Base-by-base conservation (phyloP, 331 rosid genomes). In the Telfairia occidentalis region DNA sequence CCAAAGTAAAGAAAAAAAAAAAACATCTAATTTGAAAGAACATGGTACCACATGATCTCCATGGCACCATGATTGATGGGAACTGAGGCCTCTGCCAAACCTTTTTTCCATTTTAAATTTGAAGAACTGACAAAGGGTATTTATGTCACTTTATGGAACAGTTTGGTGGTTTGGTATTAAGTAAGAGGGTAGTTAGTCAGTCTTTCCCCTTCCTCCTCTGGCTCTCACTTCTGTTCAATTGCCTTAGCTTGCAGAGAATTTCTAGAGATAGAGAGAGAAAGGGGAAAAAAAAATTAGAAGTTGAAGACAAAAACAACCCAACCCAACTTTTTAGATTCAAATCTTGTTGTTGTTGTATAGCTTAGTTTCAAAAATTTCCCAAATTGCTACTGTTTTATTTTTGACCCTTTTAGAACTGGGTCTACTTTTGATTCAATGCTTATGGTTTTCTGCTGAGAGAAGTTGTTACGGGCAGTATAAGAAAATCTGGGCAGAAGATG, bases 401-500 rank as follows among this genome's bases (percentile, higher is more conserved):
- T 52, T 4, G 18, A 67, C 50, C 40, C 48, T 26, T 54, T 52
- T 60, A n/a, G 23, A 55, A 11, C 26, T 49, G 75, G 74, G 46
- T 75, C 48, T 30, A 5, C 7, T 2, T 32, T 43, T 16, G 58
- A 74, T 77, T 77, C 24, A 38, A 34, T 66, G 58, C 42, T 37
- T 29, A 50, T 80, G 65, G 21, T 73, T 49, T 29, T 38, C 70
- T 10, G 82, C 30, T 70, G 58, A 16, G 46, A 30, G 70, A 45
- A 50, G 1, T 37, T 64, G 49, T 21, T 64, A n/a, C n/a, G 30
- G 72, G 50, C 50, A 72, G n/a, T 69, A 11, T 67, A 80, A 65
- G 72, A 23, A 40, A 76, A 49, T 74, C 71, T 63, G 45, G 65
- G 67, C 45, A 23, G 64, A 82, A 81, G 26, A 93, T 93, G 98